Evolutionary conservation across 1,139 yeast genomes (phyloP).

Genomic region (Pichia sp.): DNA sequence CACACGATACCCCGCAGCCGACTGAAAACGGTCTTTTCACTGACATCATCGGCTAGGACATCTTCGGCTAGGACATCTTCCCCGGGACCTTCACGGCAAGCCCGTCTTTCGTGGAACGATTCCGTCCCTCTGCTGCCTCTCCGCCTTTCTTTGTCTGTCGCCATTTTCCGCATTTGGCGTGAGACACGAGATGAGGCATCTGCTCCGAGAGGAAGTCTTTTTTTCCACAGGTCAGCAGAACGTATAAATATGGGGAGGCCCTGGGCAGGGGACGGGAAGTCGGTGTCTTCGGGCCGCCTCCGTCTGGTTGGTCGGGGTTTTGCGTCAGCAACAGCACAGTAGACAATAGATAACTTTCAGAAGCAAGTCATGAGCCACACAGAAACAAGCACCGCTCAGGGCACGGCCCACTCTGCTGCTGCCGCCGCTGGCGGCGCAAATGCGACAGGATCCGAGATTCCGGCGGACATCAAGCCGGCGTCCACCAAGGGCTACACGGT

Average conservation of each 20-base stretch:
- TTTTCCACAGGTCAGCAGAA: neutral
- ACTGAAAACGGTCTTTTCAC: no score
- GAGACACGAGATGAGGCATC: neutral
- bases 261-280: neutral
- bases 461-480: slow-evolving; percentile 21
- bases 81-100: no score
- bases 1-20: no score
- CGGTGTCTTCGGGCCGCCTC: no score
- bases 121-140: no score
- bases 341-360: neutral
- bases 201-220: neutral
- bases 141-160: neutral
- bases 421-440: neutral
- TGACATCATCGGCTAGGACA: no score
- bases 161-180: neutral
- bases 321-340: neutral
- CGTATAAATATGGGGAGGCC: neutral
- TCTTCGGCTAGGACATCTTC: no score
- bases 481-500: slow-evolving; percentile 38
- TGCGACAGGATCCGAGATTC: slow-evolving; percentile 11
- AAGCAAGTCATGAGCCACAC: slow-evolving; percentile 1
- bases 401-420: no score
- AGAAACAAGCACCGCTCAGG: neutral
- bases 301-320: neutral
- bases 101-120: no score